These are phyloP conservation scores for Erythrophleum ivorense DNA, from an alignment of 331 rosid genomes.

Conservation along the genomic window DNA sequence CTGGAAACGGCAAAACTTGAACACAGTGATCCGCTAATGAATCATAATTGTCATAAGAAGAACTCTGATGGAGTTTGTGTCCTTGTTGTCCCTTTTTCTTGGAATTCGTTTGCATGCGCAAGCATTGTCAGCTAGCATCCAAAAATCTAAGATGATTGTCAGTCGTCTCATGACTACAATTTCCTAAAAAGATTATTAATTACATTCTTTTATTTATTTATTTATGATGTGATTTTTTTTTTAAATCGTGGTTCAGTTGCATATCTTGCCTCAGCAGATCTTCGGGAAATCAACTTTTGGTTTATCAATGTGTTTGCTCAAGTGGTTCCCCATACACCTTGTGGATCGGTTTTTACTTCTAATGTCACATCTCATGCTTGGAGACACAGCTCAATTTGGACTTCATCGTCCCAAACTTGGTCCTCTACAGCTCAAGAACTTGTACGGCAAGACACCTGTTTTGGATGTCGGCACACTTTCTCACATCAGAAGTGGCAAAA, in stretches of 20 bases:
- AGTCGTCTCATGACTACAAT: slow-evolving; percentile 1
- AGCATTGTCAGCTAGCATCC: slow-evolving; percentile 31
- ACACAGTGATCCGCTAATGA: background rate
- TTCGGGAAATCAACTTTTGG: slow-evolving; percentile 87
- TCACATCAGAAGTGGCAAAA: slow-evolving; percentile 62
- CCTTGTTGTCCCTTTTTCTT: slow-evolving; percentile 41
- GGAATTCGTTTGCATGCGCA: slow-evolving; percentile 65
- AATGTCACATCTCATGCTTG: slow-evolving; percentile 65
- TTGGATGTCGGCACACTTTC: slow-evolving; percentile 87
- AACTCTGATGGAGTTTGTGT: background rate
- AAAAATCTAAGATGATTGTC: slow-evolving; percentile 40
- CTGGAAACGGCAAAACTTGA: slow-evolving; percentile 11
- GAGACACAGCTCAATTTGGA: slow-evolving; percentile 75
- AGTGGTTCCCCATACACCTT: slow-evolving; percentile 64
- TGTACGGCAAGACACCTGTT: slow-evolving; percentile 84
- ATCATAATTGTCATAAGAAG: background rate
- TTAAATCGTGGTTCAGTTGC: slow-evolving; percentile 56
- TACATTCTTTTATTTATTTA: background rate
- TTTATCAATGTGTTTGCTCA: slow-evolving; percentile 66
- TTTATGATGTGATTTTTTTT: background rate
- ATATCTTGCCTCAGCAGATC: slow-evolving; percentile 81
- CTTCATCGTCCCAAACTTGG: slow-evolving; percentile 75
- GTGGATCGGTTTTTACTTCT: slow-evolving; percentile 75
- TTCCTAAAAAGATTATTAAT: slow-evolving; percentile 14
- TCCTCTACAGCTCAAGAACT: slow-evolving; percentile 72